Base-by-base conservation (phyloP, 83 land plant species). In the Picea engelmannii region DNA sequence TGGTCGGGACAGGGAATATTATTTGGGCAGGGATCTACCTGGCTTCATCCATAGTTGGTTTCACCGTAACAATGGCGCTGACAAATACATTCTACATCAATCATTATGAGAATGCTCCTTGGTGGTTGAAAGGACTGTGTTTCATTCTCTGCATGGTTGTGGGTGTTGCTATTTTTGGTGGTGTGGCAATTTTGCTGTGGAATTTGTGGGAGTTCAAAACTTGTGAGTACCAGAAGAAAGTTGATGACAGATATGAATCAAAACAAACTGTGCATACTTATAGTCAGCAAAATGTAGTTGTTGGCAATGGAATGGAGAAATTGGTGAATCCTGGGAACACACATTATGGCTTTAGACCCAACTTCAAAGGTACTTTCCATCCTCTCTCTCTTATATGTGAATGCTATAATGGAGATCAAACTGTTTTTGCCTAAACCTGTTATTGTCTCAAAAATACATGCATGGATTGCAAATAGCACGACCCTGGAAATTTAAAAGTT, bases 1-100 rank as follows among this genome's bases (percentile, higher is more conserved):
- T 96, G 88, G 98, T 90, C 69, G 98, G 98, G 17, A 91, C 98
- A 13, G 92, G 95, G 23, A 77, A 91, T 80, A 92, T 82, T 62
- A 58, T 92, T 52, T 94, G 95, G 96, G 80, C 90, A 17, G 90
- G 91, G 16, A 58, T 85, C 20, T 89, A 91, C 66, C 59, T 91
- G 62, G 49, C 85, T 60, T 79, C 83, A 15, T 91, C 94, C 1
- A 83, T 86, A n/a, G 4, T 91, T 21, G 98, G 97, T 10, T 91
- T 92, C 83, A 66, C 90, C 18, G 1, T 90, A 7, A n/a, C 87
- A 2, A 18, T 85, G 24, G 81, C 60, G 35, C 68, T 92, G 69
- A 31, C 91, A 81, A 78, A 86, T 55, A 66, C 78, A 5, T 91
- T 78, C 27, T 93, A 87, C 85, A 71, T 93, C 35, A 81, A 83